Conservation (phyloP, 1,284 basidiomycete genomes). For the Rhodotorula sp. region DNA sequence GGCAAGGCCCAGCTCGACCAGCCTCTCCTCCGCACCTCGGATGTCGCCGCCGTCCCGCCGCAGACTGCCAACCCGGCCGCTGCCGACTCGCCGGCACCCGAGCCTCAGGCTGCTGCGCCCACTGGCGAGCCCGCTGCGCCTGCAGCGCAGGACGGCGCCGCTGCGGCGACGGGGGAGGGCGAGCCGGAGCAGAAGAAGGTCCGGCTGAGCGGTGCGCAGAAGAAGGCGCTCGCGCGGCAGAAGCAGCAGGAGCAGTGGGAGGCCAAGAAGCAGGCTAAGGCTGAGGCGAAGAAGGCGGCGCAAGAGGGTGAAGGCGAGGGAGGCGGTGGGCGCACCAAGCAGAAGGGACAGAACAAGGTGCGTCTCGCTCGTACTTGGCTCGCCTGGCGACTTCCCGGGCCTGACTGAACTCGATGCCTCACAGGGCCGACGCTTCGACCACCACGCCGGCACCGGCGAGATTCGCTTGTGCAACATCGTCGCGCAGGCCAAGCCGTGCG, state of each 20-base stretch:
- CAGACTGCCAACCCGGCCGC: constrained; percentile 3
- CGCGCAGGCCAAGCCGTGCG: constrained; percentile 65
- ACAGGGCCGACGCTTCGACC: constrained; percentile 36
- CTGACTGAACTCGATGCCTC: too few species aligned
- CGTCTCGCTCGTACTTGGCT: constrained; percentile 46
- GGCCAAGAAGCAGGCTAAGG: constrained; percentile 33
- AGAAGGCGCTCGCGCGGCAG: constrained; percentile 34
- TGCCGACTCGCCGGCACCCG: constrained; percentile 41
- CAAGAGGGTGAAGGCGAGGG: constrained; percentile 6
- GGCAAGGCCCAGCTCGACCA: constrained; percentile 7
- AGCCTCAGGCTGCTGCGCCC: constrained; percentile 32
- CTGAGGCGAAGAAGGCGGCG: constrained; percentile 18
- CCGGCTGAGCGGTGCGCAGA: constrained; percentile 37
- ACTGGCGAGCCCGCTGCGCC: constrained; percentile 36
- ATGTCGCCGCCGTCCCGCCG: constrained; percentile 8
- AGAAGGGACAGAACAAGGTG: constrained; percentile 71
- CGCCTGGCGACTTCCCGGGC: background rate
- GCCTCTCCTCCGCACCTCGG: constrained; percentile 7
- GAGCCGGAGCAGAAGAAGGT: constrained; percentile 37
- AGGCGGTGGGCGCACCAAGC: constrained; percentile 11
- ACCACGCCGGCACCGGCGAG: constrained; percentile 58
- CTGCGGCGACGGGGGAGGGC: background rate
- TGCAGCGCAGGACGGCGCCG: background rate
- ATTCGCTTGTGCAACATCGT: constrained; percentile 72
- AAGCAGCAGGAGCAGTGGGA: constrained; percentile 32